Evolutionary conservation across 2,329 filamentous ascomycete species (phyloP).

Genomic region (Alternaria brassicae): DNA sequence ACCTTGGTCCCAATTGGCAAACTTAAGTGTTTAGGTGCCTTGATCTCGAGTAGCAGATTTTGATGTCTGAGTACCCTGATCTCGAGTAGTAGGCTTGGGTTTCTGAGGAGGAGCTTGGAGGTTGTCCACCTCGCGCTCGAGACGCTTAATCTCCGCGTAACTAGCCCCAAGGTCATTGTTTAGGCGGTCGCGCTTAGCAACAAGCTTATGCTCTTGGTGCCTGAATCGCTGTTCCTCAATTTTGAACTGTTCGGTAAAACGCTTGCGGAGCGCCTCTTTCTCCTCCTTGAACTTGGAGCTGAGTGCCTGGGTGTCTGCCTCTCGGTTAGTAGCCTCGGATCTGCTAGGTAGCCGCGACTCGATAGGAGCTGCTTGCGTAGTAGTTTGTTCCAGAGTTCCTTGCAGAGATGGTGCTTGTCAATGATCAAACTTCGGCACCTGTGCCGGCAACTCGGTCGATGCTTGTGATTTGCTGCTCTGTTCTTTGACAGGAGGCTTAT

Average conservation of each 20-base stretch:
- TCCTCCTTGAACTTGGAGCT: constrained; percentile 97
- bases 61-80: neutral
- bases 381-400: neutral
- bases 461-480: neutral
- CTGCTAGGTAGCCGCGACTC: neutral
- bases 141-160: constrained; percentile 86
- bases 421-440: neutral
- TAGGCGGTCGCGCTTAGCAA: constrained; percentile 95
- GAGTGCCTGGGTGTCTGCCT: neutral
- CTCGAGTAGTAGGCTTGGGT: neutral
- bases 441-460: neutral
- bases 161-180: constrained; percentile 99
- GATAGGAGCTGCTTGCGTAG: neutral
- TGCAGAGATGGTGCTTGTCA: neutral
- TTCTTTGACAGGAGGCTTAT: neutral
- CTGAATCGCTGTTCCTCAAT: constrained; percentile 99
- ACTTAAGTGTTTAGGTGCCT: neutral
- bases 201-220: constrained; percentile 99
- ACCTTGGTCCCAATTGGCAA: neutral
- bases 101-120: constrained; percentile 76
- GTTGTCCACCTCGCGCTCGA: constrained; percentile 89
- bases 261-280: constrained; percentile 96
- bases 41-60: neutral
- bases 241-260: constrained; percentile 99
- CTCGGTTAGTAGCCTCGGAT: neutral